These are phyloP conservation scores for Actinomortierella wolfii DNA, from an alignment of 371 early-diverging fungal genomes.

Conservation along the genomic window DNA sequence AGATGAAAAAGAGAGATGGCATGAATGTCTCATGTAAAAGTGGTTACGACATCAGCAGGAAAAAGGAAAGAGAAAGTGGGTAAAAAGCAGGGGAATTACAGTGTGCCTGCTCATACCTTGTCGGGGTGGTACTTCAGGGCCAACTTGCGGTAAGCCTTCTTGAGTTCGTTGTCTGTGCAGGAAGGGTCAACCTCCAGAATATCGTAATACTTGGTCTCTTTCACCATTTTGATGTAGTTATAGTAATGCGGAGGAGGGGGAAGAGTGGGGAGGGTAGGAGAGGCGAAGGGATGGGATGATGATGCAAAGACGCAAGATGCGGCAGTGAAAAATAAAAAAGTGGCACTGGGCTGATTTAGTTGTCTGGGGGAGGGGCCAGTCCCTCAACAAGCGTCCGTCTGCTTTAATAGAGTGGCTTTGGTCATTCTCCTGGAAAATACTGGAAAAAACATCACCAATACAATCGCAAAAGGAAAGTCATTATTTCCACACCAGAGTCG, in stretches of 20 bases:
- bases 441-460: too few species aligned
- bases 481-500: too few species aligned
- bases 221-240: slow-evolving; percentile 58
- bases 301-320: slow-evolving; percentile 12
- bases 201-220: slow-evolving; percentile 91
- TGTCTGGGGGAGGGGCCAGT: too few species aligned
- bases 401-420: too few species aligned
- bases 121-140: slow-evolving; percentile 98
- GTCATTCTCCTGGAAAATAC: too few species aligned
- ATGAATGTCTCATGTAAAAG: too few species aligned
- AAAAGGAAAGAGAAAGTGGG: background rate
- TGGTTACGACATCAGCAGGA: background rate
- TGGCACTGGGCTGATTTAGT: background rate
- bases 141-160: slow-evolving; percentile 93
- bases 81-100: background rate
- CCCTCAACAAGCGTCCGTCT: too few species aligned
- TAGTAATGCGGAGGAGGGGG: background rate
- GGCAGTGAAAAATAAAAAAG: slow-evolving; percentile 6
- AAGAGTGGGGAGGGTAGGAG: background rate
- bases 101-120: slow-evolving; percentile 52
- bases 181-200: slow-evolving; percentile 80
- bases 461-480: too few species aligned
- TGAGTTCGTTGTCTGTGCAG: slow-evolving; percentile 87
- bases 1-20: too few species aligned
- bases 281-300: slow-evolving; percentile 2